Conservation (phyloP, 352 stramenopile genomes). For the Phytophthora podocarpi region DNA sequence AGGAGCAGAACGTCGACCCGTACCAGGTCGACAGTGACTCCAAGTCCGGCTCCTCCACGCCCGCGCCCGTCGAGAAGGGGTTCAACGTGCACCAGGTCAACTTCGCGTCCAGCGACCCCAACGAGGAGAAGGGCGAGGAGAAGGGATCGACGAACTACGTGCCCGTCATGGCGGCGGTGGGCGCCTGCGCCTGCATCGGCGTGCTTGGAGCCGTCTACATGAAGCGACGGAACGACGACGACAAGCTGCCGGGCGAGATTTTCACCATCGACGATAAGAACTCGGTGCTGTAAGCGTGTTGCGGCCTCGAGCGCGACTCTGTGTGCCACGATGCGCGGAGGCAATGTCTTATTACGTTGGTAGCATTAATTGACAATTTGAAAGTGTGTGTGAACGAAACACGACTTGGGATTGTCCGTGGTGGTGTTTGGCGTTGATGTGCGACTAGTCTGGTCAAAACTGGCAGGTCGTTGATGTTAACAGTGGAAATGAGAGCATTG, state of each 20-base stretch:
- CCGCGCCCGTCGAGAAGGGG: conserved; percentile 14
- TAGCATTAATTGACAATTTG: conserved; percentile 43
- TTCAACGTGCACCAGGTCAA: conserved; percentile 51
- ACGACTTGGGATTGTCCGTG: conserved; percentile 23
- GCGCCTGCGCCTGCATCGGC: conserved; percentile 54
- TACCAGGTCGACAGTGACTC: conserved; percentile 1
- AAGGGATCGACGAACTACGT: conserved; percentile 13
- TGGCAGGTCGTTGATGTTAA: conserved; percentile 1
- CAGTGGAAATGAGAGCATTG: conserved; percentile 1
- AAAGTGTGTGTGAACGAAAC: conserved; percentile 42
- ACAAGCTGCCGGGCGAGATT: conserved; percentile 60
- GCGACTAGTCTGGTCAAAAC: no score
- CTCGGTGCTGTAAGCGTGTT: conserved; percentile 62
- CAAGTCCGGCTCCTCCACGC: conserved; percentile 3
- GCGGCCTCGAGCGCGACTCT: background rate
- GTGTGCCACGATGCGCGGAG: background rate
- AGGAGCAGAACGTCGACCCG: conserved; percentile 5
- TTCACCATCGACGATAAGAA: conserved; percentile 83
- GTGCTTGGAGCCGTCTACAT: conserved; percentile 58
- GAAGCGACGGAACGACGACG: conserved; percentile 58
- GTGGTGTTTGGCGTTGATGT: background rate
- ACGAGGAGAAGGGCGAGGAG: conserved; percentile 20
- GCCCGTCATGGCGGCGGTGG: conserved; percentile 36
- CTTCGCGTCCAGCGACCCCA: conserved; percentile 38
- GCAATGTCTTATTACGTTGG: conserved; percentile 45